Percentiles rank a stretch among this genome's conserved stretches.
Conservation (phyloP, 1,139 yeast species). For the Suzukiozyma palmioleophila region DNA sequence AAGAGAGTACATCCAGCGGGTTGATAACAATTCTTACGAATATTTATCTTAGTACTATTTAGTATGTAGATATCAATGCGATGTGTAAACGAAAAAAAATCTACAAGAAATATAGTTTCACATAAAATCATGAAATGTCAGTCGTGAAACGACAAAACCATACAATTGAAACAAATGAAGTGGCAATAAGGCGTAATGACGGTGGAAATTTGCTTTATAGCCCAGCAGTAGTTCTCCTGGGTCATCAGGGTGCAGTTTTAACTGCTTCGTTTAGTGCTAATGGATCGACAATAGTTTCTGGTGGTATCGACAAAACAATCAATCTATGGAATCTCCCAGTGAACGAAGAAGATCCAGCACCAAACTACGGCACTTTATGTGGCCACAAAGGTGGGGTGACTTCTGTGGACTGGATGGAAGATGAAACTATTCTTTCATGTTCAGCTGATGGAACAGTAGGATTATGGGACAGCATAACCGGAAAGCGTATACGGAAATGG, state of each 20-base stretch:
- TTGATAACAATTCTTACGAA: slow-evolving; percentile 70
- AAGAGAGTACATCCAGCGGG: slow-evolving; percentile 77
- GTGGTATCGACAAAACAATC: slow-evolving; percentile 48
- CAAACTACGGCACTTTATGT: slow-evolving; percentile 34
- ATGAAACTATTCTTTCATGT: slow-evolving; percentile 34
- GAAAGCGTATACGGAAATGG: slow-evolving; percentile 50
- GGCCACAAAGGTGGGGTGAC: slow-evolving; percentile 54
- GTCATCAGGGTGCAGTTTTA: slow-evolving; percentile 48
- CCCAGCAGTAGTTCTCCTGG: slow-evolving; percentile 17
- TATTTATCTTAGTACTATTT: slow-evolving; percentile 57
- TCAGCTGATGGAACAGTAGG: slow-evolving; percentile 53
- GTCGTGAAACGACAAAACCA: background rate
- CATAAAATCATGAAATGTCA: background rate
- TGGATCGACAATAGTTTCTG: slow-evolving; percentile 46
- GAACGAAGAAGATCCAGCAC: slow-evolving; percentile 15
- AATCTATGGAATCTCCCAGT: slow-evolving; percentile 43
- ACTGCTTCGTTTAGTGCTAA: slow-evolving; percentile 38
- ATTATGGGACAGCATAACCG: slow-evolving; percentile 55
- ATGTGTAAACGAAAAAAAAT: background rate
- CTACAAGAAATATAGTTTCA: no score
- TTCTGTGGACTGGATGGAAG: slow-evolving; percentile 42
- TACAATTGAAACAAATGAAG: background rate
- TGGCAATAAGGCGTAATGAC: background rate
- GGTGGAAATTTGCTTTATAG: slow-evolving; percentile 3
- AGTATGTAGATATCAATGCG: background rate